Conservation (phyloP, 1,284 basidiomycete species). For the Rhodotorula sp. region DNA sequence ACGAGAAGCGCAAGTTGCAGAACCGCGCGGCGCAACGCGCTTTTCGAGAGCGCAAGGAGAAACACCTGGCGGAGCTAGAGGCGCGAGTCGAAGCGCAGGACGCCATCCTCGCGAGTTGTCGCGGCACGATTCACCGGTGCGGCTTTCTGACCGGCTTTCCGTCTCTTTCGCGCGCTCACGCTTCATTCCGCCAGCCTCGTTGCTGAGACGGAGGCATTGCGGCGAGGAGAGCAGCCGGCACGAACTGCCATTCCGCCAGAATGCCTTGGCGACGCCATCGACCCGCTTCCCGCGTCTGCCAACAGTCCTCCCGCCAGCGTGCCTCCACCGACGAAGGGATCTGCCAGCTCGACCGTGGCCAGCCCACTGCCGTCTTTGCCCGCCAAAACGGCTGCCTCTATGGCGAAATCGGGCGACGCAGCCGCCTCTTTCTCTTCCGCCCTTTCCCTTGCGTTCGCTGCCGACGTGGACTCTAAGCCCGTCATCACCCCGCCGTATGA, state of each 20-base stretch:
- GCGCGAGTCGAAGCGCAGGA: slow-evolving; percentile 26
- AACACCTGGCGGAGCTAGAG: slow-evolving; percentile 32
- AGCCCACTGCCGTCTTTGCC: no score
- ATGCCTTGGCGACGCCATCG: no score
- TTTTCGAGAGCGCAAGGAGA: slow-evolving; percentile 41
- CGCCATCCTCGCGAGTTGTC: slow-evolving; percentile 9
- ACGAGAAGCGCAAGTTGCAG: slow-evolving; percentile 40
- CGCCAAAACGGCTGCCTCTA: no score
- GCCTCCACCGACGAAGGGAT: no score
- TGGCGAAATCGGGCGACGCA: no score
- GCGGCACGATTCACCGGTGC: slow-evolving; percentile 15
- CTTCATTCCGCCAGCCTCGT: not conserved
- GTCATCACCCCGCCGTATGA: no score
- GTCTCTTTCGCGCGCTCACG: not conserved
- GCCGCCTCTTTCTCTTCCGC: no score
- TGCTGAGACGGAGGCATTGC: slow-evolving; percentile 29
- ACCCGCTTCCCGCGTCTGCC: no score
- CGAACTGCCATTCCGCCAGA: not conserved
- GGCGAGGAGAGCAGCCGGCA: slow-evolving; percentile 23
- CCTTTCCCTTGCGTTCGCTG: no score
- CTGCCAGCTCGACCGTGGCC: no score
- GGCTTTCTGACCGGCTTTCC: not conserved
- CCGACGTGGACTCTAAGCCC: no score
- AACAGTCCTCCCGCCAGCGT: no score
- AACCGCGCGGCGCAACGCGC: slow-evolving; percentile 39